Conservation (phyloP, 2,329 filamentous ascomycete species). For the Xylaria sp. region DNA sequence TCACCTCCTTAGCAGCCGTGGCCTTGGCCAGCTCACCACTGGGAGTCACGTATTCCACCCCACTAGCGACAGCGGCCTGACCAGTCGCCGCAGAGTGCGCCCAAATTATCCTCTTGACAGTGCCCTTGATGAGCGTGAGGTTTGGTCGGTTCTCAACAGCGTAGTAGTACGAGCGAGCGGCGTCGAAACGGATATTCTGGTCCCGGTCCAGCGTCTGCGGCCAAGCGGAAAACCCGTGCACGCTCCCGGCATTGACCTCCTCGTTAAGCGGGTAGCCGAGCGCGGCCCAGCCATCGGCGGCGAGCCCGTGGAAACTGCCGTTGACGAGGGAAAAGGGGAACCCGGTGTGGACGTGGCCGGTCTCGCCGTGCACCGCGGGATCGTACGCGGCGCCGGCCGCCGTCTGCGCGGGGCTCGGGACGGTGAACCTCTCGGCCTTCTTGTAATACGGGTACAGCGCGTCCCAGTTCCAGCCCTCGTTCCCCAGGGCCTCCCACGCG, state of each 20-base stretch:
- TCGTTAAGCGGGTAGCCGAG: constrained; percentile 49
- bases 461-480: constrained; percentile 58
- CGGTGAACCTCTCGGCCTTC: constrained; percentile 53
- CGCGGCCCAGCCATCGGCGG: constrained; percentile 49
- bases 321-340: constrained; percentile 52
- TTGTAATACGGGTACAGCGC: constrained; percentile 59
- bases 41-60: constrained; percentile 52
- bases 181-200: constrained; percentile 53
- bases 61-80: constrained; percentile 44
- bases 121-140: constrained; percentile 53
- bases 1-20: constrained; percentile 57
- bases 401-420: constrained; percentile 50
- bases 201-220: constrained; percentile 55
- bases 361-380: constrained; percentile 49
- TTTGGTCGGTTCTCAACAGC: constrained; percentile 53
- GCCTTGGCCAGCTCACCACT: constrained; percentile 51
- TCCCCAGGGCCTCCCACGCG: constrained; percentile 57
- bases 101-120: constrained; percentile 50
- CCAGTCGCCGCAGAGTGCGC: constrained; percentile 26
- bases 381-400: constrained; percentile 51
- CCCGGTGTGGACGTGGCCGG: constrained; percentile 52
- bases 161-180: constrained; percentile 56
- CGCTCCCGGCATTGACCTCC: constrained; percentile 54
- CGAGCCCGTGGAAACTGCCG: constrained; percentile 45
- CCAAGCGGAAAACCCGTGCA: constrained; percentile 52